A percentile compares a stretch with the other conserved stretches of the same genome.
Evolutionary conservation across 78 protist species (phyloP).

Genomic region (Protostelium mycophagum): DNA sequence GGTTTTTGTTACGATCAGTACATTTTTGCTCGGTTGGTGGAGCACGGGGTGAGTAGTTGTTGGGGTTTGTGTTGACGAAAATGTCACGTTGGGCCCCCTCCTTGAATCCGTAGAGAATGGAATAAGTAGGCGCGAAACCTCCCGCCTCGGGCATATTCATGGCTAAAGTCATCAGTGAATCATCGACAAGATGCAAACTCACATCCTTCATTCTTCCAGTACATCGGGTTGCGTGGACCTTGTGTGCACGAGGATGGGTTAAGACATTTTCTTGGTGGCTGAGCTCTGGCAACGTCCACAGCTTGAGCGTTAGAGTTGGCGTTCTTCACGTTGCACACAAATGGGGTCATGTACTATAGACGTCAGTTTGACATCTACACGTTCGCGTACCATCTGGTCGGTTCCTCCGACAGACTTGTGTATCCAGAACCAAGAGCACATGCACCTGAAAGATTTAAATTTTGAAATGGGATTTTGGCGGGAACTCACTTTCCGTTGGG

Average conservation of each 20-base stretch:
- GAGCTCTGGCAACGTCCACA: not conserved
- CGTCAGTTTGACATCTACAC: not conserved
- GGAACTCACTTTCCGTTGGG: constrained; percentile 2
- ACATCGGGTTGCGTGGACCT: not conserved
- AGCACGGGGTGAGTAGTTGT: not conserved
- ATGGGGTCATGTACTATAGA: not conserved
- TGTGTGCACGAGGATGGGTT: not conserved
- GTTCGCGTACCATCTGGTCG: not conserved
- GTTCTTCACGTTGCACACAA: not conserved
- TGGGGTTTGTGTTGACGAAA: not conserved
- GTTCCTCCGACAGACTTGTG: not conserved
- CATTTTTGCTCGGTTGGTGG: not conserved
- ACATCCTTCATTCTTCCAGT: not conserved
- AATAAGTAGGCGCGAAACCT: not conserved
- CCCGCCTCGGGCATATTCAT: not conserved
- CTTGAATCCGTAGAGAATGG: not conserved
- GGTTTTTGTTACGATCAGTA: not conserved
- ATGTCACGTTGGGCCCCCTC: not conserved
- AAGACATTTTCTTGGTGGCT: not conserved
- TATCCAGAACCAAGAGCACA: not conserved
- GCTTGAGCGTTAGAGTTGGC: not conserved
- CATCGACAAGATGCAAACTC: not conserved
- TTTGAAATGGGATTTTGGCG: too few relatives aligned
- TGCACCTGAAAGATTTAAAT: too few relatives aligned
- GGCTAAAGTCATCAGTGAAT: not conserved